Conservation (phyloP, 441 rosid genomes). For the Bruguiera hainesii region DNA sequence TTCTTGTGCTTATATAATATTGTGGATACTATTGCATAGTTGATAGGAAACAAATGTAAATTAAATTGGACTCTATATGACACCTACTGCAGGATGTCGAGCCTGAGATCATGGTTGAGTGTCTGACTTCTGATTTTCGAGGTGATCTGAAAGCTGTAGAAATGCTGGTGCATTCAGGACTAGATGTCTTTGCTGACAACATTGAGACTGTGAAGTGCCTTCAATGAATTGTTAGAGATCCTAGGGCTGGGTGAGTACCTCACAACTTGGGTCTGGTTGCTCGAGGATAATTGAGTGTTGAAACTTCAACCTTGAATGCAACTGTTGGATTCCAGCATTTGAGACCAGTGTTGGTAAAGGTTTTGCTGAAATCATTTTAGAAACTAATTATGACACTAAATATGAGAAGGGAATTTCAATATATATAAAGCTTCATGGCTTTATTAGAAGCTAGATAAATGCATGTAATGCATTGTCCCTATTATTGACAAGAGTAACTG, state of each 20-base stretch:
- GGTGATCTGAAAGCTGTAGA: slow-evolving; percentile 89
- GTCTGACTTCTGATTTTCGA: slow-evolving; percentile 93
- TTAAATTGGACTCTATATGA: not conserved
- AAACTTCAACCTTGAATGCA: not conserved
- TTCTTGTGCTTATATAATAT: not conserved
- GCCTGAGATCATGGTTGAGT: slow-evolving; percentile 92
- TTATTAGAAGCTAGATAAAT: not conserved
- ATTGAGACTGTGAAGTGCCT: slow-evolving; percentile 90
- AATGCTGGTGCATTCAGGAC: slow-evolving; percentile 67
- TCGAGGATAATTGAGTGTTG: not conserved
- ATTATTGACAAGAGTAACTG: not conserved
- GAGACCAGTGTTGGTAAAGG: too few relatives aligned
- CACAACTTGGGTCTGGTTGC: not conserved
- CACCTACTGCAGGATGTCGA: slow-evolving; percentile 55
- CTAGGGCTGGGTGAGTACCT: slow-evolving; percentile 82
- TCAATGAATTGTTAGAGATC: slow-evolving; percentile 94
- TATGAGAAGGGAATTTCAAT: too few relatives aligned
- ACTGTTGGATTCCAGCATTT: too few relatives aligned
- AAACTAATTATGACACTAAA: too few relatives aligned
- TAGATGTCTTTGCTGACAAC: slow-evolving; percentile 96
- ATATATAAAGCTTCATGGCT: too few relatives aligned
- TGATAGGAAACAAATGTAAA: slow-evolving; percentile 6
- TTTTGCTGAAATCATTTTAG: too few relatives aligned
- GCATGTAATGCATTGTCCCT: not conserved
- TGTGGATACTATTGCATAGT: not conserved